Base-by-base conservation (phyloP, 2,329 filamentous ascomycete genomes). In the Xylaria multiplex region DNA sequence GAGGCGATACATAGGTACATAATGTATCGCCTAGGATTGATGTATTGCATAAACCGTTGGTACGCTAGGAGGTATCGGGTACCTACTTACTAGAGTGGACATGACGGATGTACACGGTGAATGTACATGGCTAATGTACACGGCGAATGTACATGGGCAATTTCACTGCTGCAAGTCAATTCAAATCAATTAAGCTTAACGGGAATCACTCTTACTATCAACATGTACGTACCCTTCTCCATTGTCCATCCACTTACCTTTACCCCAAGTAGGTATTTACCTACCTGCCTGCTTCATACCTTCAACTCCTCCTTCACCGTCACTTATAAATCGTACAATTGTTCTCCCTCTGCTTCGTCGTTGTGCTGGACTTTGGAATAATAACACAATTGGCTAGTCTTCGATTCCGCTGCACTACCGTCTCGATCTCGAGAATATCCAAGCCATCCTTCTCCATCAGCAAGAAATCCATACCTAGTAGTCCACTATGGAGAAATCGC, bases 401-500 rank as follows among this genome's bases (percentile, higher is more conserved):
- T 43, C 14, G 19, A 40, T 16, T 11, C 16, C 46, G 27, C 52
- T 37, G 35, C 32, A 5, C 32, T 9, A 50, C 24, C 6, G 1
- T 19, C 48, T 14, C 22, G 5, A n/a, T 11, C 13, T 11, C 19
- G 6, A n/a, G 22, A 19, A 49, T 13, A 60, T 30, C 35, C 16
- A 22, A 13, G 24, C 3, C 27, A 22, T 43, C 50, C 45, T 16
- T 35, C 1, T 35, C 32, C 19, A 19, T 19, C 19, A 19, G 19
- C 19, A 19, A 19, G 19, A 19, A 19, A 19, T 19, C 19, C 19
- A 19, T 19, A 19, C 19, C 19, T 19, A 19, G 19, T 19, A 19
- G 32, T 35, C 13, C 43, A 30, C 5, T 42, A 70, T 70, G 68
- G 69, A 70, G 46, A 71, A 70, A 60, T 69, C 65, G 57, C 64